Conservation (phyloP, 2,329 filamentous ascomycete genomes). For the Diaporthe caulivora region DNA sequence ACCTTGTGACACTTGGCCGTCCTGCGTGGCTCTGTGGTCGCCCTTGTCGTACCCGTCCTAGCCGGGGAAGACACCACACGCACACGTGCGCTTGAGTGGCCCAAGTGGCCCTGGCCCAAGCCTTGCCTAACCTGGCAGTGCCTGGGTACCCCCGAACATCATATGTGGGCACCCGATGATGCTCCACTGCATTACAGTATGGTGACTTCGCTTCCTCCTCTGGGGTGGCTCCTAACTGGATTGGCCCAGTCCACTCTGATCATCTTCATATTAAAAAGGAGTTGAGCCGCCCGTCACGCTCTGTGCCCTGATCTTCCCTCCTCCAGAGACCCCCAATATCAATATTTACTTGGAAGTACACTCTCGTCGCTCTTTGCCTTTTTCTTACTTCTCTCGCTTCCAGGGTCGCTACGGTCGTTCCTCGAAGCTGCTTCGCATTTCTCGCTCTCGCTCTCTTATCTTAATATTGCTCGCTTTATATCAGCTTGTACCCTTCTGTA, state of each 20-base stretch:
- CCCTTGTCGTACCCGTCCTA: constrained; percentile 18
- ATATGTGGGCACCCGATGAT: constrained; percentile 33
- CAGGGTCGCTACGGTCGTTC: constrained; percentile 38
- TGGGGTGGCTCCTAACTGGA: constrained; percentile 30
- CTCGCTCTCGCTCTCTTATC: constrained; percentile 31
- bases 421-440: constrained; percentile 20
- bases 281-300: constrained; percentile 33
- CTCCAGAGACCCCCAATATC: constrained; percentile 23
- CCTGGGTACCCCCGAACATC: constrained; percentile 22
- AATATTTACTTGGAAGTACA: constrained; percentile 32
- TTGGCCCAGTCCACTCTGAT: constrained; percentile 31
- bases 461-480: constrained; percentile 20
- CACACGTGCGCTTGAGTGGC: constrained; percentile 14
- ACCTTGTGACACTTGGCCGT: neutral
- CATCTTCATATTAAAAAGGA: constrained; percentile 40
- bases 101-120: constrained; percentile 27
- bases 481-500: constrained; percentile 6
- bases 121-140: constrained; percentile 23
- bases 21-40: constrained; percentile 1
- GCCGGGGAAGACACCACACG: constrained; percentile 19
- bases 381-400: constrained; percentile 29
- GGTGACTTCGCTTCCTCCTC: constrained; percentile 35
- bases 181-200: constrained; percentile 36
- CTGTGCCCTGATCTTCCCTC: neutral
- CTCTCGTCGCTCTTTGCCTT: constrained; percentile 34